phyloP scores from a whole-genome alignment of 2,329 filamentous ascomycete species.

The Colletotrichum lupini region DNA sequence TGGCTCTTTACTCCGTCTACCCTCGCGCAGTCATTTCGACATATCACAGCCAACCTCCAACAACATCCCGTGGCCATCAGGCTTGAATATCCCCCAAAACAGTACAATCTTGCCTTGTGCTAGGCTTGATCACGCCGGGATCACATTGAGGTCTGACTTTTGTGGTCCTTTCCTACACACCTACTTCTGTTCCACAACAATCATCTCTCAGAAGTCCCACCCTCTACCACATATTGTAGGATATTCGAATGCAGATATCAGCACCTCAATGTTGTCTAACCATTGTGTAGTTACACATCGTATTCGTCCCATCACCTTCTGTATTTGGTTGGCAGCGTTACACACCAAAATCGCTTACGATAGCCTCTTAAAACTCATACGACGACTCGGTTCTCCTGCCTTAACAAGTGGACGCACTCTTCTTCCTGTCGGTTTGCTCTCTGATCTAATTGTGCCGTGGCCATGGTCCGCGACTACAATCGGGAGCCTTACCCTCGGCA shows the following conservation, averaged over 20 bases:
- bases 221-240: slow-evolving; percentile 2
- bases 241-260: slow-evolving; percentile 8
- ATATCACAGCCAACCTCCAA: slow-evolving; percentile 23
- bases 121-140: neutral
- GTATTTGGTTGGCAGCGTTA: neutral
- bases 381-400: neutral
- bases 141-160: slow-evolving; percentile 15
- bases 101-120: slow-evolving; percentile 7
- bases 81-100: neutral
- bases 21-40: slow-evolving; percentile 24
- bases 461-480: slow-evolving; percentile 55
- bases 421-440: neutral
- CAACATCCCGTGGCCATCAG: slow-evolving; percentile 3
- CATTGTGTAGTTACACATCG: slow-evolving; percentile 29
- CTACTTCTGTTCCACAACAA: slow-evolving; percentile 3
- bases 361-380: slow-evolving; percentile 2
- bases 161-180: neutral
- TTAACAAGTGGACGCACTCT: slow-evolving; percentile 7
- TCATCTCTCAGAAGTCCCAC: neutral
- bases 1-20: slow-evolving; percentile 22
- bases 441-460: slow-evolving; percentile 1
- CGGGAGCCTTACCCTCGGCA: slow-evolving; percentile 52
- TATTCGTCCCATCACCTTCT: slow-evolving; percentile 15
- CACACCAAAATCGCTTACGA: neutral
- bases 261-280: slow-evolving; percentile 20